Evolutionary conservation across 495 filamentous ascomycete genomes (phyloP).

Genomic region (Immersiella caudata): DNA sequence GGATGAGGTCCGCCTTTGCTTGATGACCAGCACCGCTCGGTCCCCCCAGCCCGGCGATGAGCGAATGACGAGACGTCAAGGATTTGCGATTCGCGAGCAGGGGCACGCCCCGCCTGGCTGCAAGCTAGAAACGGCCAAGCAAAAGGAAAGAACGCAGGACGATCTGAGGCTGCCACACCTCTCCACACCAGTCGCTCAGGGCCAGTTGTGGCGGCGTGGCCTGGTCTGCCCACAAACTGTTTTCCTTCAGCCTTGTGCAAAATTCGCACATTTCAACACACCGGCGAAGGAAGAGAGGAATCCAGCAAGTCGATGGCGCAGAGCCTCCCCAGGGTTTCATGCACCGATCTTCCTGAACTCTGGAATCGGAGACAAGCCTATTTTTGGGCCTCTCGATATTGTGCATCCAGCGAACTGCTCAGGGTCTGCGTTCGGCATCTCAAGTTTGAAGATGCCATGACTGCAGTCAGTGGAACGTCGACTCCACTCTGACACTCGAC

Average conservation of each 20-base stretch:
- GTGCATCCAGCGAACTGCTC: background rate
- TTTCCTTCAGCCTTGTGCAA: no score
- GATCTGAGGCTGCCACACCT: constrained; percentile 17
- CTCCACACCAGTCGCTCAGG: background rate
- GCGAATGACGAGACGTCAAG: background rate
- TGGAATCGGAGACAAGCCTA: background rate
- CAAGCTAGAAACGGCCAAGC: constrained; percentile 16
- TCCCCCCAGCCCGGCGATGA: constrained; percentile 11
- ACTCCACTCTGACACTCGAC: background rate
- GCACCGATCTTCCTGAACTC: background rate
- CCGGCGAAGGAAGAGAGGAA: background rate
- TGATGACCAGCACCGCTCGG: constrained; percentile 14
- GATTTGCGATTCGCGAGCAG: constrained; percentile 8
- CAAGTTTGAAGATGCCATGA: background rate
- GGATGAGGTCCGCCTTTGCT: background rate
- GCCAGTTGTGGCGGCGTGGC: background rate
- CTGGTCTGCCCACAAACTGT: background rate
- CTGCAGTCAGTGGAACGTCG: background rate
- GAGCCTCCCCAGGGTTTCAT: background rate
- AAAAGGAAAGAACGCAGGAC: constrained; percentile 16
- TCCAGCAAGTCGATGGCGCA: background rate
- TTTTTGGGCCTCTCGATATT: background rate
- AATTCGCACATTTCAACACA: background rate
- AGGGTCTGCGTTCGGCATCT: background rate
- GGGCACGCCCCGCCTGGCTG: constrained; percentile 5